phyloP scores from a whole-genome alignment of 2,329 filamentous ascomycete genomes.

The Botryotinia globosa region DNA sequence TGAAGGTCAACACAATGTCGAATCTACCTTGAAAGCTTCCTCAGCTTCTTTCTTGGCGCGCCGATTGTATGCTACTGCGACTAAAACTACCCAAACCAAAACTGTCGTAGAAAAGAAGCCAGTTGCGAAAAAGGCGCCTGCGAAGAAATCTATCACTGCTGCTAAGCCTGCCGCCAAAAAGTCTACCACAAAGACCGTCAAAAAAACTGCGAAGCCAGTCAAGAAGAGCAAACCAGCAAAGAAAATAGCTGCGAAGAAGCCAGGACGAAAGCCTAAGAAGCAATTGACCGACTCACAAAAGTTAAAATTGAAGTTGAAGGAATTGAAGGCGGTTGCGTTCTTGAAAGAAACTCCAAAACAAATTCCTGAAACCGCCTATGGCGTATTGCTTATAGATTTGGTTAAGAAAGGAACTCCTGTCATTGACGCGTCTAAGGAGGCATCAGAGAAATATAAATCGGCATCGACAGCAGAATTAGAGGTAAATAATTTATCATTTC shows the following conservation, averaged over 20 bases:
- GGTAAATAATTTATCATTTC: conserved; percentile 33
- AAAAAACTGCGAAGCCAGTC: conserved; percentile 19
- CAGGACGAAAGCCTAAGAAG: conserved; percentile 30
- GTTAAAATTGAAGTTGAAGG: conserved; percentile 3
- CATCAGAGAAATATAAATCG: conserved; percentile 37
- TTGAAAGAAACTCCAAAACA: conserved; percentile 5
- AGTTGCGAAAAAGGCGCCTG: conserved; percentile 10
- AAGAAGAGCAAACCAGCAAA: conserved; percentile 20
- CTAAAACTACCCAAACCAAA: conserved; percentile 27
- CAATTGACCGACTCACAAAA: conserved; percentile 22
- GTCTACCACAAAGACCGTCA: conserved; percentile 12
- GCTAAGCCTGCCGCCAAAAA: conserved; percentile 20
- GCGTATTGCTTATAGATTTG: conserved; percentile 31
- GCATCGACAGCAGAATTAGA: conserved; percentile 39
- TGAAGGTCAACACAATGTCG: conserved; percentile 22
- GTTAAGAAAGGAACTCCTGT: conserved; percentile 31
- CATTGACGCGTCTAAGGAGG: conserved; percentile 21
- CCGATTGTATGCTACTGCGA: conserved; percentile 33
- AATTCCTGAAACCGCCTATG: conserved; percentile 6
- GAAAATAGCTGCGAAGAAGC: conserved; percentile 29
- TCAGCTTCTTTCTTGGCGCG: conserved; percentile 14
- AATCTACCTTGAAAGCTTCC: conserved; percentile 23
- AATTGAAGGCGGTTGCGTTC: not conserved
- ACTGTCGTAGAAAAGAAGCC: conserved; percentile 20
- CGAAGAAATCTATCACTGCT: conserved; percentile 20